phyloP scores from a whole-genome alignment of 2,329 filamentous ascomycete genomes.

The Didymella pomorum region DNA sequence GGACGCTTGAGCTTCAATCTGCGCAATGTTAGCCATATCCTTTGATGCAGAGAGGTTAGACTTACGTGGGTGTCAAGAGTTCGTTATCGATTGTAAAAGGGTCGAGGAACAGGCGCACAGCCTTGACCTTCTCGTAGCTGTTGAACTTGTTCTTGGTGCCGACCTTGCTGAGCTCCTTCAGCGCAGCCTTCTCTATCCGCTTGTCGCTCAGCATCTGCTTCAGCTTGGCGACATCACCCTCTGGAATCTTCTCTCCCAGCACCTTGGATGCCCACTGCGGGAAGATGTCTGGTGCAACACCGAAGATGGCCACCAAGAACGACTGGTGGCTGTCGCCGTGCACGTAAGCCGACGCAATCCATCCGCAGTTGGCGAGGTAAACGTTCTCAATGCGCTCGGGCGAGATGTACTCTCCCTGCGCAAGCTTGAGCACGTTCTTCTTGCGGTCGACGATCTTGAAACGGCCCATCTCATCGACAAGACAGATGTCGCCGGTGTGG shows the following conservation, averaged over 20 bases:
- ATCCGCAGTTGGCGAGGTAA: slow-evolving; percentile 80
- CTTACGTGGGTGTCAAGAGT: slow-evolving; percentile 86
- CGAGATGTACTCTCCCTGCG: slow-evolving; percentile 97
- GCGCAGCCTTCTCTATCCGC: slow-evolving; percentile 75
- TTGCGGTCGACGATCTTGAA: slow-evolving; percentile 94
- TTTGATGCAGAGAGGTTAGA: slow-evolving; percentile 29
- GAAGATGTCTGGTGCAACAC: slow-evolving; percentile 84
- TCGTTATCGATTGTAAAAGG: slow-evolving; percentile 95
- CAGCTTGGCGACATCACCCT: slow-evolving; percentile 72
- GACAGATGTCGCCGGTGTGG: slow-evolving; percentile 90
- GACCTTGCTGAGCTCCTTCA: slow-evolving; percentile 80
- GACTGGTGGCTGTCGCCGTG: slow-evolving; percentile 89
- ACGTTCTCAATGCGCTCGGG: slow-evolving; percentile 97
- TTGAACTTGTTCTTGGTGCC: slow-evolving; percentile 89
- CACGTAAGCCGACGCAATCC: slow-evolving; percentile 83
- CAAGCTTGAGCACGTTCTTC: slow-evolving; percentile 99
- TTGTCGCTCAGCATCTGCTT: slow-evolving; percentile 72
- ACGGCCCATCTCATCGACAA: slow-evolving; percentile 83
- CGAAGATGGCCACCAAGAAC: slow-evolving; percentile 84
- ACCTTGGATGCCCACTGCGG: slow-evolving; percentile 81
- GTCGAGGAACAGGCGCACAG: slow-evolving; percentile 78
- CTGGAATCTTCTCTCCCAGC: slow-evolving; percentile 70
- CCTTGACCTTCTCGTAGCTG: slow-evolving; percentile 83
- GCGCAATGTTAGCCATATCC: neutral
- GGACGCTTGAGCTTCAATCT: slow-evolving; percentile 77